Evolutionary conservation across 2,329 filamentous ascomycete genomes (phyloP).

Genomic region (Drechslerella dactyloides): DNA sequence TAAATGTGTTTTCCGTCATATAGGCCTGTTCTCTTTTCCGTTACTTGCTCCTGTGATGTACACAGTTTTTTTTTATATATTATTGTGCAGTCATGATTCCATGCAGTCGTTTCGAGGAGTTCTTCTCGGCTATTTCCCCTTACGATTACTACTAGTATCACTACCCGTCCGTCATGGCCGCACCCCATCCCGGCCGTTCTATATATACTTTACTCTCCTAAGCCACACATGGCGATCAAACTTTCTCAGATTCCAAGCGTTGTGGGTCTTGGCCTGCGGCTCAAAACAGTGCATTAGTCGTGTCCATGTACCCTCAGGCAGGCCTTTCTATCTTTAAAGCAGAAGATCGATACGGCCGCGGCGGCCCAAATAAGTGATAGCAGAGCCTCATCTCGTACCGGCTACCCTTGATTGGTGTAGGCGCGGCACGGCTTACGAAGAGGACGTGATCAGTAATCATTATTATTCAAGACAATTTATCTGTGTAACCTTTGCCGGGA

Average conservation of each 20-base stretch:
- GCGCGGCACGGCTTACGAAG: too few relatives aligned
- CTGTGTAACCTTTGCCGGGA: constrained; percentile 5
- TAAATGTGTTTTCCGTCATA: constrained; percentile 19
- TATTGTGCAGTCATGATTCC: constrained; percentile 38
- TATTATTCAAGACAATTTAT: neutral
- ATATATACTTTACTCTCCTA: constrained; percentile 29
- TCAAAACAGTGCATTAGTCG: neutral
- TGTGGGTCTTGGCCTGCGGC: too few relatives aligned
- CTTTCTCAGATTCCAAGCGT: too few relatives aligned
- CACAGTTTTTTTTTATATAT: constrained; percentile 8
- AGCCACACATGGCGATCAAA: neutral
- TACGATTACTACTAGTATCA: constrained; percentile 18
- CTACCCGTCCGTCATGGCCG: constrained; percentile 26
- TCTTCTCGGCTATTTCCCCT: constrained; percentile 31
- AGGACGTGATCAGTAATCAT: constrained; percentile 10
- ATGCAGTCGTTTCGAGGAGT: constrained; percentile 25
- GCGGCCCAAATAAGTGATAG: neutral
- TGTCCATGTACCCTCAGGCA: too few relatives aligned
- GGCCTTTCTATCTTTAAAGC: neutral
- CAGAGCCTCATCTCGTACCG: neutral
- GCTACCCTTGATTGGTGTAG: too few relatives aligned
- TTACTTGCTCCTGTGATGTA: neutral
- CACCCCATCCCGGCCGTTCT: constrained; percentile 33
- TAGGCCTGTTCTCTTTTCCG: neutral
- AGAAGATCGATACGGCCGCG: neutral